Percentiles rank a stretch among this genome's conserved stretches.
Evolutionary conservation across 164 flowering plant species (phyloP).

Genomic region (Vitis rotundifolia): DNA sequence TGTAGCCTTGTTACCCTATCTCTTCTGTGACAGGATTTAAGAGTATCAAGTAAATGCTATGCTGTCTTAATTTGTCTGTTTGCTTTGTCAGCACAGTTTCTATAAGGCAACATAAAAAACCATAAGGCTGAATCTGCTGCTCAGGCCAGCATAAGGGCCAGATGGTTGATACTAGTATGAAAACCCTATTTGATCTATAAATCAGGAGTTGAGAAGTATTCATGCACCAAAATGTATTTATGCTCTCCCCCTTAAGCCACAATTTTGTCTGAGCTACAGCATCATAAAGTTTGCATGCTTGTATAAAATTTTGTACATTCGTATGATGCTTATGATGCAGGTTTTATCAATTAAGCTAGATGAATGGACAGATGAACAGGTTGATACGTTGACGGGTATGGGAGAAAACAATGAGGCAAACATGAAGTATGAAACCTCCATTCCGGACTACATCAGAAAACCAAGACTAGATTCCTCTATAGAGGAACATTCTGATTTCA

Average conservation of each 20-base stretch:
- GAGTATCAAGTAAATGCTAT: too few relatives aligned
- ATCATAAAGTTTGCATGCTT: neutral
- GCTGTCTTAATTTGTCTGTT: too few relatives aligned
- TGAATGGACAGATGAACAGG: conserved; percentile 92
- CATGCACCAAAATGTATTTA: too few relatives aligned
- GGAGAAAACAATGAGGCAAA: conserved; percentile 81
- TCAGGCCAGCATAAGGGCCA: neutral
- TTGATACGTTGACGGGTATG: conserved; percentile 52
- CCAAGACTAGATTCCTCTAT: conserved; percentile 73
- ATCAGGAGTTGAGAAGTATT: too few relatives aligned
- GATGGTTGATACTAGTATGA: neutral
- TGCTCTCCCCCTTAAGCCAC: too few relatives aligned
- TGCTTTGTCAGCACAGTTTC: too few relatives aligned
- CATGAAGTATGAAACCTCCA: conserved; percentile 71
- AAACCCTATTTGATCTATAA: too few relatives aligned
- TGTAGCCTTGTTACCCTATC: too few relatives aligned
- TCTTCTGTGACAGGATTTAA: too few relatives aligned
- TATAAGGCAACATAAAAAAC: too few relatives aligned
- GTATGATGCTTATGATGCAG: conserved; percentile 29
- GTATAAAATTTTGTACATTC: neutral
- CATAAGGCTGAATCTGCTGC: neutral
- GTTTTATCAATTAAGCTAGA: conserved; percentile 88
- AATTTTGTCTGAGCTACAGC: neutral
- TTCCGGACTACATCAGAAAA: conserved; percentile 57
- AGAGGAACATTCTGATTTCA: conserved; percentile 78